Conservation (phyloP, 2,329 filamentous ascomycete genomes). For the Fusarium miscanthi region DNA sequence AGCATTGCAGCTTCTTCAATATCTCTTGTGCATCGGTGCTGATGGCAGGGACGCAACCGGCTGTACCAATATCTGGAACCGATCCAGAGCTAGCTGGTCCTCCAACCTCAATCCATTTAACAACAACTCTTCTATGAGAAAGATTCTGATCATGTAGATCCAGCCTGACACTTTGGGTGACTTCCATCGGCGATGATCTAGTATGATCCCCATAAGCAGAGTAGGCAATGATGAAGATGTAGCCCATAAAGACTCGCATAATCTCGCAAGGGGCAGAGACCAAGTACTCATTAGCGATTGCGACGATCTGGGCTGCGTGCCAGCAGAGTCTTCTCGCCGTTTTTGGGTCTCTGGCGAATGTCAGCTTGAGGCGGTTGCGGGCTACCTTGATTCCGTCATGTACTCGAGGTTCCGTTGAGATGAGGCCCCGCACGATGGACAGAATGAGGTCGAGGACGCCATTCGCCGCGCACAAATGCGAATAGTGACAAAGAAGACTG, state of each 20-base stretch:
- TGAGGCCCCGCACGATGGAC: background rate
- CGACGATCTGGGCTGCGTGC: background rate
- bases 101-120: background rate
- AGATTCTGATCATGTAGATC: background rate
- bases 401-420: background rate
- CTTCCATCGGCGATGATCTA: background rate
- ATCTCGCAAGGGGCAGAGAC: background rate
- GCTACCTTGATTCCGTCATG: background rate
- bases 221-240: conserved; percentile 1
- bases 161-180: background rate
- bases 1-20: background rate
- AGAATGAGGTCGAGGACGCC: background rate
- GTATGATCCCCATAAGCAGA: background rate
- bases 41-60: background rate
- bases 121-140: background rate
- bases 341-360: background rate
- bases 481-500: conserved; percentile 4
- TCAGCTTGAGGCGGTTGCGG: background rate
- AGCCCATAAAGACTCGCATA: conserved; percentile 6
- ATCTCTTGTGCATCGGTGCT: conserved; percentile 1
- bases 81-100: background rate
- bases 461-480: background rate
- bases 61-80: background rate
- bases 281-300: background rate
- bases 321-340: background rate